Base-by-base conservation (phyloP, 2,329 filamentous ascomycete genomes). In the Lasiodiplodia gonubiensis region DNA sequence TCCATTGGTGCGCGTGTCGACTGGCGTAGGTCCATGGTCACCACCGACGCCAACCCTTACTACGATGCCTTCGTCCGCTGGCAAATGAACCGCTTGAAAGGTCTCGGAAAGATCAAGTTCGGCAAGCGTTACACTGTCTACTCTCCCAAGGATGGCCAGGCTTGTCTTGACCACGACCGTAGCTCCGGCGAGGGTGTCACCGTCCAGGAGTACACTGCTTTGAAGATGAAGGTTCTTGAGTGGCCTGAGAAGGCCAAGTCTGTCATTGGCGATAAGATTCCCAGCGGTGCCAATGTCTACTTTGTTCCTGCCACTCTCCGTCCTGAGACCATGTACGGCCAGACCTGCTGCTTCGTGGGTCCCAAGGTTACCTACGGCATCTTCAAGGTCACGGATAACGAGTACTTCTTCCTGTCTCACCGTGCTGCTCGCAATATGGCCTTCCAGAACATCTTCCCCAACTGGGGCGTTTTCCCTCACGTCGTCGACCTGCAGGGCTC, bases 241-340 rank as follows among this genome's bases (percentile, higher is more conserved):
- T 99, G 94, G 94, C 87, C 93, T 0, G 88, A 91, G 35, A 86
- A 89, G 70, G 91, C 93, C 27, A 87, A 88, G 70, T 87, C 90
- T 71, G 82, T 87, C 64, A 81, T 98, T 68, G 86, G 90, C 77
- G 90, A 88, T 71, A 95, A 94, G 82, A 82, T 98, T 4, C 92
- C 94, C 6, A 86, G 89, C 42, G 89, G 87, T 70, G 90, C 92
- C 54, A 91, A 91, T 69, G 90, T 97, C 67, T 98, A 90, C 83
- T 91, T 98, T 74, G 88, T 98, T 14, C 92, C 95, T 14, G 95
- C 95, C 18, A 98, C 95, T 66, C 86, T 99, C 69, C 87, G 95
- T 70, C 93, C 95, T 2, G 95, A 99, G 84, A 99, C 95, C 42
- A 98, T 99, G 94, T 99, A 98, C 77, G 96, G 96, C 49, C 95